These are phyloP conservation scores for Poronia punctata DNA, from an alignment of 495 filamentous ascomycete genomes.

Conservation along the genomic window DNA sequence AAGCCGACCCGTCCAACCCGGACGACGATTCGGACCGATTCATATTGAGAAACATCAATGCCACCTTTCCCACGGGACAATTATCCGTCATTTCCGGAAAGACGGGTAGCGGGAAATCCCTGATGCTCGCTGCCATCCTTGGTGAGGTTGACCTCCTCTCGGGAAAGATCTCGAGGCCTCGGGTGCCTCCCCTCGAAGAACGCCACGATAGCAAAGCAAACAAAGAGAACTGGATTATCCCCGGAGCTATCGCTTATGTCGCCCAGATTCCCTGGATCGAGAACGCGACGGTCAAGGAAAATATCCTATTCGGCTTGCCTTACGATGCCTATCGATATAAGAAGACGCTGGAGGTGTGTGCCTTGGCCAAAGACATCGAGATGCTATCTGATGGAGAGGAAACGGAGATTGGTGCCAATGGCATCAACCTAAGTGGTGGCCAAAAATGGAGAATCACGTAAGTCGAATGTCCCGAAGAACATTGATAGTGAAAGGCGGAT, in stretches of 20 bases:
- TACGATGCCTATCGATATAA: conserved; percentile 57
- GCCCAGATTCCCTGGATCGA: conserved; percentile 84
- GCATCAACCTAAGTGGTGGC: conserved; percentile 77
- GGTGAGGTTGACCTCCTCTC: conserved; percentile 55
- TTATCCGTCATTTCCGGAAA: conserved; percentile 66
- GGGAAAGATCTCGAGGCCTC: conserved; percentile 47
- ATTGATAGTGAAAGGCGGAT: background rate
- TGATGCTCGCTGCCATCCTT: conserved; percentile 57
- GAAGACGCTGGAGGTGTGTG: conserved; percentile 60
- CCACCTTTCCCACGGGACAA: conserved; percentile 58
- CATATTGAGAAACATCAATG: conserved; percentile 53
- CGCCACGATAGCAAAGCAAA: conserved; percentile 53
- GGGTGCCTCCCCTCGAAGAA: conserved; percentile 33
- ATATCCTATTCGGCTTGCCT: conserved; percentile 69
- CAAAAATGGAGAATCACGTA: conserved; percentile 72
- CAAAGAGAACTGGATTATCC: conserved; percentile 62
- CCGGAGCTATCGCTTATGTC: conserved; percentile 64
- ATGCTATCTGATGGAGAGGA: conserved; percentile 66
- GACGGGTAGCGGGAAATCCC: conserved; percentile 62
- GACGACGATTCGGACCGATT: conserved; percentile 50
- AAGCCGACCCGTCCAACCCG: conserved; percentile 29
- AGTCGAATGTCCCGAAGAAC: conserved; percentile 28
- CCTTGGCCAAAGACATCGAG: conserved; percentile 65
- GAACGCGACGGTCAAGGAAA: conserved; percentile 68
- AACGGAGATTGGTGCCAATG: conserved; percentile 76